Evolutionary conservation across 202 grass and related monocot species (phyloP), one percentile per base, ranked within the genome.

Genomic region (Musa balbisiana): DNA sequence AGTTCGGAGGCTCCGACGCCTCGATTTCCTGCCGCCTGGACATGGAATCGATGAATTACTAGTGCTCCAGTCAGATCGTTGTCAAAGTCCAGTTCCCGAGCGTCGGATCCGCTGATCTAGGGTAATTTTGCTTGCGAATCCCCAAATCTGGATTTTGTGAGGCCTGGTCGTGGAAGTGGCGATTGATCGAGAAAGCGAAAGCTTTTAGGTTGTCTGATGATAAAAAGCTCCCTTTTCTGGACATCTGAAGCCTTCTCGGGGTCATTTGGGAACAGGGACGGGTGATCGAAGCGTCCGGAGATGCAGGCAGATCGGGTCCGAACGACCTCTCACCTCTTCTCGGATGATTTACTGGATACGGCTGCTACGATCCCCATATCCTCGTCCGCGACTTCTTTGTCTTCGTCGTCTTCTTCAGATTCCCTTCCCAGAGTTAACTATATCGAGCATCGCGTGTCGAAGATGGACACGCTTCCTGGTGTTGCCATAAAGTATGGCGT

Each of bases 401-500:
- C 65, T 43, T 43, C 65, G 25, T 29, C 65, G 25, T 27, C 64
- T 66, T 66, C 64, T 25, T 43, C 33, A 43, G 65, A 33, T 67
- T 67, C 26, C 24, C 12, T 25, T 73, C 24, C 49, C 15, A 8
- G 50, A 13, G 70, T 20, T 24, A 54, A 54, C 8, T 55, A 54
- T 53, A 73, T 73, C 51, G 70, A 55, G 20, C 70, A 73, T 50
- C 70, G 21, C 5, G 70, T 73, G 11, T 73, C 70, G 17, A 73
- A 73, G 70, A 55, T 73, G 70, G 70, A 73, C 17, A 73, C 70
- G 9, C 70, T 73, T 53, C 14, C 51, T 53, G 70, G 70, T 14
- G 10, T 73, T 20, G 70, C 70, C 51, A 73, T 73, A 13, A 73
- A 55, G 51, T 73, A 73, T 26, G 70, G 70, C 51, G 70, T 73